Conservation (phyloP, 768 basidiomycete genomes). For the Lanmaoa pseudosensibilis region DNA sequence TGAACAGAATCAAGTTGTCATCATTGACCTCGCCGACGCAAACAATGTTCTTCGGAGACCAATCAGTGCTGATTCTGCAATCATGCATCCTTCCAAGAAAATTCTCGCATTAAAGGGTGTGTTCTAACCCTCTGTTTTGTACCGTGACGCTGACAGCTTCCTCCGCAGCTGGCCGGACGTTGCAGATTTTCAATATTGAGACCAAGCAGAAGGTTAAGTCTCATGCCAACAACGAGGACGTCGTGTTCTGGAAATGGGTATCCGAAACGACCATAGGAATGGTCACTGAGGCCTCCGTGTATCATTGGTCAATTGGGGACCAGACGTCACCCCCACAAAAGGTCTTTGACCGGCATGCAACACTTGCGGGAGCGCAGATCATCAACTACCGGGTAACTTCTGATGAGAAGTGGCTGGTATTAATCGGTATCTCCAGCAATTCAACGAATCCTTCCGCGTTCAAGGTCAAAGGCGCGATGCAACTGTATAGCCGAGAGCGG, state of each 20-base stretch:
- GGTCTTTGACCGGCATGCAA: constrained; percentile 94
- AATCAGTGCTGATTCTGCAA: constrained; percentile 97
- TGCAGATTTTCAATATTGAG: constrained; percentile 98
- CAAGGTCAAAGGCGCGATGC: constrained; percentile 99
- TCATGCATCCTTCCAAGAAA: constrained; percentile 97
- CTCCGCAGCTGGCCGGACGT: constrained; percentile 77
- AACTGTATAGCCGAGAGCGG: constrained; percentile 90
- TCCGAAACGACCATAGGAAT: constrained; percentile 88
- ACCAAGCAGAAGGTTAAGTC: constrained; percentile 98
- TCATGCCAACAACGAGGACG: constrained; percentile 89
- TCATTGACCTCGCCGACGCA: constrained; percentile 95
- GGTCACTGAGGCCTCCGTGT: constrained; percentile 92
- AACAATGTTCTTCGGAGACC: constrained; percentile 96
- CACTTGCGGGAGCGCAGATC: constrained; percentile 93
- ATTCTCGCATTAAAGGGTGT: constrained; percentile 91
- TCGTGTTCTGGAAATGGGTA: constrained; percentile 99
- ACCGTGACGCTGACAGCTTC: constrained; percentile 2
- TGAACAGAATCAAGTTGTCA: constrained; percentile 97
- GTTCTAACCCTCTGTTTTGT: background rate
- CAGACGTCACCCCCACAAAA: constrained; percentile 80
- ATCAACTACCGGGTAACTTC: constrained; percentile 94
- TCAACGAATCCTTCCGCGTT: constrained; percentile 91
- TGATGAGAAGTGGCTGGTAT: constrained; percentile 97
- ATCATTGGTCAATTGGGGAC: constrained; percentile 84
- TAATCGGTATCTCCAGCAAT: constrained; percentile 93